A percentile compares a stretch with the other conserved stretches of the same genome.
These are phyloP conservation scores for Fusarium napiforme DNA, from an alignment of 2,329 filamentous ascomycete genomes.

Conservation along the genomic window DNA sequence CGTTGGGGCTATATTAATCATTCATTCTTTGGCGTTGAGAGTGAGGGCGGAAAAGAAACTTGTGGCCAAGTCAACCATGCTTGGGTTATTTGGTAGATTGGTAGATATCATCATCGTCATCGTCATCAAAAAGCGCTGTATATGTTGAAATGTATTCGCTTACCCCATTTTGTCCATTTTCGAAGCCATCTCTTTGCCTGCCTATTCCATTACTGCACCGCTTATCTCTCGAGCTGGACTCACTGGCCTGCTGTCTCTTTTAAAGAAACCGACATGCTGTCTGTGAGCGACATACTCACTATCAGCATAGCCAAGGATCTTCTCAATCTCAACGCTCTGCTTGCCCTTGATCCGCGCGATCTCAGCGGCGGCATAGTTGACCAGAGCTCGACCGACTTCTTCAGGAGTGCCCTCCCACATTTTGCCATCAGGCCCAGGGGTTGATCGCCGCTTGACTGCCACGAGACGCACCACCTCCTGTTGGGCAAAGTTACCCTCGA, in stretches of 20 bases:
- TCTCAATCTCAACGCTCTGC: conserved; percentile 82
- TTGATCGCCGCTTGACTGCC: conserved; percentile 73
- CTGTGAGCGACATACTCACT: conserved; percentile 92
- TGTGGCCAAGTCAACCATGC: conserved; percentile 24
- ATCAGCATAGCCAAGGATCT: conserved; percentile 88
- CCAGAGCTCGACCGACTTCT: conserved; percentile 88
- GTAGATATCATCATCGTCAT: conserved; percentile 36
- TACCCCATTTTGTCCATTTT: conserved; percentile 28
- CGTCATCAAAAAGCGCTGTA: conserved; percentile 34
- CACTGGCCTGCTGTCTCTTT: conserved; percentile 62
- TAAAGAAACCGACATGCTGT: conserved; percentile 85
- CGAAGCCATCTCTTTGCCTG: not conserved
- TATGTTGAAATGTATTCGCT: conserved; percentile 39
- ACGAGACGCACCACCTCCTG: conserved; percentile 91
- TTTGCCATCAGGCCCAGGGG: conserved; percentile 55
- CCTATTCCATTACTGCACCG: conserved; percentile 35
- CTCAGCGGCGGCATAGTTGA: conserved; percentile 91
- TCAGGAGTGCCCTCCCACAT: conserved; percentile 62
- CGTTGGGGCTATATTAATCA: conserved; percentile 42
- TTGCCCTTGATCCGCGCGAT: conserved; percentile 86
- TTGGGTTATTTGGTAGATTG: conserved; percentile 40
- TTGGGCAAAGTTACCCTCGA: conserved; percentile 88
- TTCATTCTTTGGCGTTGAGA: conserved; percentile 40
- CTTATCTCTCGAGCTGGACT: conserved; percentile 55
- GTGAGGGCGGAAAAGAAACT: conserved; percentile 30